Conservation (phyloP, 257 asterid species). For the Nicotiana undulata region DNA sequence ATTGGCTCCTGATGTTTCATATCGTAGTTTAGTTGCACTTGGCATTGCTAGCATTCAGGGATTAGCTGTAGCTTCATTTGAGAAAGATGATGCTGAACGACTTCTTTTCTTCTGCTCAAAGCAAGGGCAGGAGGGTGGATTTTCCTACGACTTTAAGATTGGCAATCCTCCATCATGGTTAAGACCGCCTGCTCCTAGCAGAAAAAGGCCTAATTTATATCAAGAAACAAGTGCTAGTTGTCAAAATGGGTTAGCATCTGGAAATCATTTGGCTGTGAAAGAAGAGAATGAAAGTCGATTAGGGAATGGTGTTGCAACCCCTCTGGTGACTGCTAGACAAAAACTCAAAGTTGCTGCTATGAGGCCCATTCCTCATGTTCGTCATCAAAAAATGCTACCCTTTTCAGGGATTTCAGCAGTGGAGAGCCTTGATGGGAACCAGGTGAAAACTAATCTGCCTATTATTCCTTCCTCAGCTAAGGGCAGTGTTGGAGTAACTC, state of each 20-base stretch:
- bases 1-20: conserved; percentile 82
- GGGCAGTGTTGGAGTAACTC: conserved; percentile 47
- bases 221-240: conserved; percentile 26
- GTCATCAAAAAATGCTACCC: conserved; percentile 95
- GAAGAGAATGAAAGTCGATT: conserved; percentile 26
- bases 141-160: conserved; percentile 24
- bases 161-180: conserved; percentile 69
- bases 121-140: conserved; percentile 32
- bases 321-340: conserved; percentile 34
- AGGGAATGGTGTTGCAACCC: conserved; percentile 36
- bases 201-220: conserved; percentile 45
- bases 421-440: conserved; percentile 51
- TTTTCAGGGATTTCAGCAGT: conserved; percentile 50
- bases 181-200: conserved; percentile 75
- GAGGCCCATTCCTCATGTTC: conserved; percentile 94
- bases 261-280: conserved; percentile 20
- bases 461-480: conserved; percentile 44
- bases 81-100: conserved; percentile 76
- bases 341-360: conserved; percentile 65
- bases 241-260: conserved; percentile 24
- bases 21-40: conserved; percentile 78
- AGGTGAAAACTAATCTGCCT: conserved; percentile 47
- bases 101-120: conserved; percentile 55
- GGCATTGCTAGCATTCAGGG: conserved; percentile 91
- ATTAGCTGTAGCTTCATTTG: conserved; percentile 80